Evolutionary conservation across 2,329 filamentous ascomycete species (phyloP), one percentile per base, ranked within the genome.

Genomic region (Trichoderma sp.): DNA sequence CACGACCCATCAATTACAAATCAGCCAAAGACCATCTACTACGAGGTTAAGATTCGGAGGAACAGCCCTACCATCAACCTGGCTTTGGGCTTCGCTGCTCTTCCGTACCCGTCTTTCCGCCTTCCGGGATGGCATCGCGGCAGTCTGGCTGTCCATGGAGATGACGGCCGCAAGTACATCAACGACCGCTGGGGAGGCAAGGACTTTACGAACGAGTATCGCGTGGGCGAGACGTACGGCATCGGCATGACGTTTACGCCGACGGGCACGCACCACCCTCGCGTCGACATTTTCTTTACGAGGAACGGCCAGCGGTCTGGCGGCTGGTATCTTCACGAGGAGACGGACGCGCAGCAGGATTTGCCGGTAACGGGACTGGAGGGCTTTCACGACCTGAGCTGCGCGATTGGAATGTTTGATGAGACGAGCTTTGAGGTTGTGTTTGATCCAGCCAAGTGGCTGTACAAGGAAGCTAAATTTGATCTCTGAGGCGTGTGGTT

Each of bases 101-200:
- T 90, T 57, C 92, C 92, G 8, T 94, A 93, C 74, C 92, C 92
- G 7, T 83, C 85, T 0, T 94, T 92, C 81, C 86, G 92, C 8
- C 84, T 94, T 69, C 92, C 92, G 0, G 92, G 92, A 2, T 94
- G 92, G 92, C 90, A 95, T 75, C 85, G 92, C 37, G 92, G 86
- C 19, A 90, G 87, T 70, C 74, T 94, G 15, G 92, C 84, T 1
- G 87, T 94, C n/a, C 92, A 94, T 76, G 89, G 90, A 56, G 92
- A 94, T 76, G 92, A 94, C 76, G 92, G 92, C 0, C 85, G 90
- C 73, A 86, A 86, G 76, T 95, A 90, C 76, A 84, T 93, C 73
- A 92, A 93, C 75, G 90, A 94, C 76, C 83, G 84, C 8, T 90
- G 86, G 82, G 92, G 92, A 25, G 92, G 92, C 19, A 86, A 86